Base-by-base conservation (phyloP, 306 rosid genomes). In the Vachellia pachyceras region DNA sequence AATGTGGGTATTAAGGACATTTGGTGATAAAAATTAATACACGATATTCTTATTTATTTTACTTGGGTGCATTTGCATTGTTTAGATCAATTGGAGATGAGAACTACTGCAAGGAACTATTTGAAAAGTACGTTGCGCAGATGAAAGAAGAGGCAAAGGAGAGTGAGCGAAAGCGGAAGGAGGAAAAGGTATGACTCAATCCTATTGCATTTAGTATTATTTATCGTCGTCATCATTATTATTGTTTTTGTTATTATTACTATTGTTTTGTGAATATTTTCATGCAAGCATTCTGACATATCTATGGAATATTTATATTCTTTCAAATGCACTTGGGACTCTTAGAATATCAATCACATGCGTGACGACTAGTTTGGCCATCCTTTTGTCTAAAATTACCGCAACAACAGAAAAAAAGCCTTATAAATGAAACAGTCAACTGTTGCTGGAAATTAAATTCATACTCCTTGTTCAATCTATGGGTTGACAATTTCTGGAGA, bases 121-220 rank as follows among this genome's bases (percentile, higher is more conserved):
- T 95, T 84, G 97, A 95, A 85, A 88, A 90, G 57, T 88, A 91
- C 84, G 64, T 92, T 71, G 69, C 79, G 18, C 97, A 92, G 78
- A 87, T 95, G 79, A 91, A 89, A 85, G 98, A 95, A 73, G 91
- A 85, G 82, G 91, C 88, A 77, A 91, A 90, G 79, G 98, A 94
- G 84, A 91, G 58, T 17, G 97, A 92, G 79, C 86, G 89, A 72
- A 92, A 88, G 86, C 86, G 97, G 67, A 91, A 91, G 82, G 98
- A 91, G 80, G 97, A 95, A 69, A 95, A 89, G 97, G 97, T 92
- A 91, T 42, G 82, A 47, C 25, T 76, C 80, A 66, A 85, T 44
- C 73, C 67, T 76, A 63, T 73, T 44, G 41, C 81, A 79, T 12
- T n/a, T 20, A 23, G 45, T 45, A 70, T 70, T 23, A 61, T 44